phyloP scores from a whole-genome alignment of 116 monocot species.

The Trichopus zeylanicus region DNA sequence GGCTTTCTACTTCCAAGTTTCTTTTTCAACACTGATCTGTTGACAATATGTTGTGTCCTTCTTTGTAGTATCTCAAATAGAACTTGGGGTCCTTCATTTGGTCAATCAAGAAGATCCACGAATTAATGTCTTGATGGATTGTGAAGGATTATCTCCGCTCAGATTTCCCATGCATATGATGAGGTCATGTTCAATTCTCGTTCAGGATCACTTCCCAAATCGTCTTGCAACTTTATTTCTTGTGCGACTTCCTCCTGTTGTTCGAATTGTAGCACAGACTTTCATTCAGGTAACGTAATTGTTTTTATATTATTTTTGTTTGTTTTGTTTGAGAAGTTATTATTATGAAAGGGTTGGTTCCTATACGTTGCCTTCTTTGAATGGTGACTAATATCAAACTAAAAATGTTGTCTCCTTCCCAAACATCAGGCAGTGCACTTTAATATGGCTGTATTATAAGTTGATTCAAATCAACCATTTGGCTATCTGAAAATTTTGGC shows the following conservation, averaged over 20 bases:
- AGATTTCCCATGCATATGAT: constrained; percentile 89
- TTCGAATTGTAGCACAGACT: constrained; percentile 58
- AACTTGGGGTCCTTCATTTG: constrained; percentile 66
- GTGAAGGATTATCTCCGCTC: constrained; percentile 65
- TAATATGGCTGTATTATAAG: no score
- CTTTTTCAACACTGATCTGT: not conserved
- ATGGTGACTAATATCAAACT: no score
- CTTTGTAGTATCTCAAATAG: constrained; percentile 87
- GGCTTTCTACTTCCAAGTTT: no score
- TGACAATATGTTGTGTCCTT: constrained; percentile 1
- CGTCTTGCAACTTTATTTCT: constrained; percentile 64
- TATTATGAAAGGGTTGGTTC: no score
- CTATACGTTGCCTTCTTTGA: no score
- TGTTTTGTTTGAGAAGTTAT: not conserved
- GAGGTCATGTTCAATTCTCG: constrained; percentile 59
- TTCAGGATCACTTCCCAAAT: constrained; percentile 95
- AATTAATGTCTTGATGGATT: constrained; percentile 82
- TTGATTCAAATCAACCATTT: no score
- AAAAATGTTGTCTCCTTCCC: no score
- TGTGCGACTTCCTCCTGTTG: constrained; percentile 63
- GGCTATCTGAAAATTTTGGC: no score
- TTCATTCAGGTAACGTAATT: constrained; percentile 57
- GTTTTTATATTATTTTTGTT: not conserved
- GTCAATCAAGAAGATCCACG: constrained; percentile 54
- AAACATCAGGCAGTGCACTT: no score